Evolutionary conservation across 106 monocot genomes (phyloP).

Genomic region (Gastrodia elata): DNA sequence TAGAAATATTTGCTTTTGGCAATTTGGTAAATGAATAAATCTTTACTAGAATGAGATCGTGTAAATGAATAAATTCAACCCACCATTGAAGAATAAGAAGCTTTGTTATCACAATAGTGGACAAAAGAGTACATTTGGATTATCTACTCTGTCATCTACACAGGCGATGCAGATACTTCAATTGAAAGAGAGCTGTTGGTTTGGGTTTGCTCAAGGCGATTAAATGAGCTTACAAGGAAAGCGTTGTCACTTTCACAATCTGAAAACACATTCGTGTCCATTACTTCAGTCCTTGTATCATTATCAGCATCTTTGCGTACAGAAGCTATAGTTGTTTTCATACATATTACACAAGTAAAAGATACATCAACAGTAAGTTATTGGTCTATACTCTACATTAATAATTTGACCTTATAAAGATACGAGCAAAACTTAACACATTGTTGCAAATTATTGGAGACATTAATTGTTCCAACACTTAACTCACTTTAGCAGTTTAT

Average conservation of each 20-base stretch:
- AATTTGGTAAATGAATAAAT: no score
- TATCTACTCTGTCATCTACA: conserved; percentile 43
- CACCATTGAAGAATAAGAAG: conserved; percentile 71
- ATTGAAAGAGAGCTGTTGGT: conserved; percentile 27
- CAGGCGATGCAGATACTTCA: conserved; percentile 38
- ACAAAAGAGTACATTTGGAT: conserved; percentile 40
- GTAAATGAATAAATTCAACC: conserved; percentile 4
- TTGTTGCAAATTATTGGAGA: no score
- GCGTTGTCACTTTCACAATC: conserved; percentile 42
- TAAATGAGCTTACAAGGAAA: conserved; percentile 39
- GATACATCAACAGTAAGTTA: neutral
- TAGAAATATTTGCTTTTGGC: no score
- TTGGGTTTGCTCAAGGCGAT: conserved; percentile 30
- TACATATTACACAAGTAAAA: neutral
- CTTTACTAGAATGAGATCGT: no score
- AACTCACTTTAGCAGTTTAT: no score
- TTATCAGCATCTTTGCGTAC: conserved; percentile 21
- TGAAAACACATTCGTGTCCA: conserved; percentile 27
- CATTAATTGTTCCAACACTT: no score
- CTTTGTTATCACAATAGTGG: conserved; percentile 53
- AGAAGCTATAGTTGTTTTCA: conserved; percentile 26
- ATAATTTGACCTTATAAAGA: no score
- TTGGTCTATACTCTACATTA: neutral
- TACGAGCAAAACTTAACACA: no score
- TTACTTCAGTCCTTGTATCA: conserved; percentile 24